Evolutionary conservation across 176 grass and related monocot species (phyloP), one percentile per base, ranked within the genome.

Genomic region (Panicum miliaceum): DNA sequence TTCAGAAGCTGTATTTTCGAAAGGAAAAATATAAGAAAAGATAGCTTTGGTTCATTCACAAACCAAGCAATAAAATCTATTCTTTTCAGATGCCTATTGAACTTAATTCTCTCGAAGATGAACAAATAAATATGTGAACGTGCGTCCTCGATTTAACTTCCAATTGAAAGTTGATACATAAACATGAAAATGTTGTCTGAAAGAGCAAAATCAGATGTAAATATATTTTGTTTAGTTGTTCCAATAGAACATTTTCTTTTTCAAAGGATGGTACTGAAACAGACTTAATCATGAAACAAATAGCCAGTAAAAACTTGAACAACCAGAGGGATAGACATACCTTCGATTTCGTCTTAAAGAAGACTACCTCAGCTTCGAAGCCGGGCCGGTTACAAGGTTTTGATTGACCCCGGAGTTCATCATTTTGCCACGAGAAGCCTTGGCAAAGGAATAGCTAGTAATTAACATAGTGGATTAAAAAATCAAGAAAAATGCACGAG

Each of bases 1-100:
- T 57, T 37, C 7, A 42, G 37, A 77, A 81, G 34, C 0, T 69
- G 63, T 85, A 63, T 43, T 76, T 34, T 81, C 38, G 69, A 16
- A 84, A 77, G 23, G 59, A 52, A 20, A 67, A 60, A 60, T 0
- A 47, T 2, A 47, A 47, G 63, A 9, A n/a, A 20, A 12, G 0
- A 40, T 35, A 40, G 15, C 66, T 66, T 56, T 23, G 51, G 36
- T 63, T 81, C 72, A 62, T 63, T 68, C 18, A 56, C 32, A 41
- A 73, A 83, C 57, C 46, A 82, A 81, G 22, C 51, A 10, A 63
- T 42, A 52, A 19, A 61, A 41, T 11, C 8, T 18, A 26, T 54
- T 25, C 29, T 53, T 52, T 40, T 40, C 6, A 14, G 40, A 86
- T 87, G 42, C 11, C 61, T 77, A 27, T n/a, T 78, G 25, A 38